A percentile compares a stretch with the other conserved stretches of the same genome.
phyloP scores from a whole-genome alignment of 106 monocot genomes.

The Allium cepa region DNA sequence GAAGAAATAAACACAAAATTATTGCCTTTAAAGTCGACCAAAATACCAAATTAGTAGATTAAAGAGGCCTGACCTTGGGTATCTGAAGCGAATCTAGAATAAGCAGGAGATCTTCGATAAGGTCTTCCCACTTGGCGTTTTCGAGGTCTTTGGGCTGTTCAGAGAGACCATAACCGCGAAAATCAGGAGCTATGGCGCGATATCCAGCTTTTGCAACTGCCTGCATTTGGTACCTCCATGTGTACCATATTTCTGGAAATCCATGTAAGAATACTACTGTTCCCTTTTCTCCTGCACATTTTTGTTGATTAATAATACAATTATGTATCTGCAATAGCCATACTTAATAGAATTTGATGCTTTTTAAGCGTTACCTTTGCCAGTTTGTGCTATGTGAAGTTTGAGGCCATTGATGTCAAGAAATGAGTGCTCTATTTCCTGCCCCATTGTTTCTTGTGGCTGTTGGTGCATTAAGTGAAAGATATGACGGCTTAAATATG shows the following conservation, averaged over 20 bases:
- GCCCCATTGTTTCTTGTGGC: background rate
- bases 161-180: constrained; percentile 36
- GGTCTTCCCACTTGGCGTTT: constrained; percentile 26
- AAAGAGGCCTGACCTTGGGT: constrained; percentile 4
- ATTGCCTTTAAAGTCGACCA: background rate
- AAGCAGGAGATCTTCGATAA: constrained; percentile 38
- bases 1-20: background rate
- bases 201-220: constrained; percentile 41
- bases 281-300: constrained; percentile 19
- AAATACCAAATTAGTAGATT: background rate
- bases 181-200: constrained; percentile 47
- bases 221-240: constrained; percentile 76
- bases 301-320: too few species aligned
- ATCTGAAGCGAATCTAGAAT: constrained; percentile 33
- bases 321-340: too few species aligned
- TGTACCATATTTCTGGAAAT: constrained; percentile 83
- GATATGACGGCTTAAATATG: too few species aligned
- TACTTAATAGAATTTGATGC: too few species aligned
- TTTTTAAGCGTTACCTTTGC: constrained; percentile 15
- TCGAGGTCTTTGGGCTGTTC: constrained; percentile 22
- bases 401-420: constrained; percentile 28
- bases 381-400: constrained; percentile 37
- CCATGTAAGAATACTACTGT: constrained; percentile 64
- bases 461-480: too few species aligned
- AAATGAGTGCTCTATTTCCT: constrained; percentile 29